Base-by-base conservation (phyloP, 192 early-diverging fungal species). In the Coemansia aciculifera region DNA sequence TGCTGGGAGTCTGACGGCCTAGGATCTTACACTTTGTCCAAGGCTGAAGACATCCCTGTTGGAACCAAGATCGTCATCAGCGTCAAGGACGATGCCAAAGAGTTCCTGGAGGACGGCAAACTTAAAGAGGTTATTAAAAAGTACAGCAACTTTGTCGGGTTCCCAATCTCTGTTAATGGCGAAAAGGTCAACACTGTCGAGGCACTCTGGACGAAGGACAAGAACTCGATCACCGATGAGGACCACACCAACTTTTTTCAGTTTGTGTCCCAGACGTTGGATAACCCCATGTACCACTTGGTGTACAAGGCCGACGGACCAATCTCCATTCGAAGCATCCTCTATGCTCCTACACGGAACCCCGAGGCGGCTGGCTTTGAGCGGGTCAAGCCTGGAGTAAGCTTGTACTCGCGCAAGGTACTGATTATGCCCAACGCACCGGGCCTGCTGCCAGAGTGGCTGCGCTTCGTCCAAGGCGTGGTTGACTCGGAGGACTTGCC, bases 131-230 rank as follows among this genome's bases (percentile, higher is more conserved):
- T 98, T 5, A 88, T 98, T 60, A 74, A 86, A 51, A 94, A 92
- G 75, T 95, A 98, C 86, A 94, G 91, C 66, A 93, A 98, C 81
- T 98, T 97, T 83, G 96, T 98, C 75, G 96, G 91, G 48, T 99
- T 98, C 85, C 95, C 95, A n/a, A 98, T 99, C 78, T 51, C 90
- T 39, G 88, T 86, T 10, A 79, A 91, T 67, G 96, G 94, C 86
- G 88, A 93, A 43, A 86, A 88, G 56, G 85, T 96, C 72, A 98
- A 99, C 84, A 86, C 89, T 23, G 87, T 94, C 71, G 95, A 96
- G 85, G 96, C 97, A 52, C 87, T 99, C 69, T 99, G 97, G 97
- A 89, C 91, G 48, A 91, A 95, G 62, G 83, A 85, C 48, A 89
- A 94, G 51, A 89, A 84, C 67, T 85, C 90, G 2, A 87, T 99